These are phyloP conservation scores for Limtongozyma cylindracea DNA, from an alignment of 805 yeast genomes.

Conservation along the genomic window DNA sequence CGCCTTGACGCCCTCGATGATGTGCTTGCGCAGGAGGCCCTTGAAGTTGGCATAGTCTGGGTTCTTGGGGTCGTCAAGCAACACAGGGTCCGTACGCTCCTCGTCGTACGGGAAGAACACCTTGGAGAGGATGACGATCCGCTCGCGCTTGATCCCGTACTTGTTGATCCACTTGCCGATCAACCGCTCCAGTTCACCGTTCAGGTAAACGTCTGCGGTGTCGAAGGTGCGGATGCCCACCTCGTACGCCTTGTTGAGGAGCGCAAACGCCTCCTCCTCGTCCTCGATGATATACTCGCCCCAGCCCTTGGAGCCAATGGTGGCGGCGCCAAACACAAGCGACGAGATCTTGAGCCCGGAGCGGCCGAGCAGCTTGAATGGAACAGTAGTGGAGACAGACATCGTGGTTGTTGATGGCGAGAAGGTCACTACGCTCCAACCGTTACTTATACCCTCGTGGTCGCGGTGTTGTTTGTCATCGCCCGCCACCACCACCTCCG, in stretches of 20 bases:
- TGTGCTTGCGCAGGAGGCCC: constrained; percentile 20
- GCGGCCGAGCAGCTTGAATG: constrained; percentile 14
- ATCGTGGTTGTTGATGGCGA: too few relatives aligned
- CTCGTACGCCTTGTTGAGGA: constrained; percentile 53
- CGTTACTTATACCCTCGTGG: too few relatives aligned
- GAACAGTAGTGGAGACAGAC: too few relatives aligned
- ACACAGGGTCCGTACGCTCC: too few relatives aligned
- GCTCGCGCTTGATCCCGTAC: constrained; percentile 24
- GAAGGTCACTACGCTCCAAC: too few relatives aligned
- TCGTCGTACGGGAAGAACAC: constrained; percentile 1
- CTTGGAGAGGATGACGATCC: constrained; percentile 30
- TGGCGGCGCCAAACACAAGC: constrained; percentile 28
- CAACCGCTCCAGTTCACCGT: constrained; percentile 21
- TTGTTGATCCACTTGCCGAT: constrained; percentile 26
- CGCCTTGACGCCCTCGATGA: constrained; percentile 14
- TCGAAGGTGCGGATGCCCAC: constrained; percentile 20
- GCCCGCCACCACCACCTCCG: too few relatives aligned
- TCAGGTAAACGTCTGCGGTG: constrained; percentile 22
- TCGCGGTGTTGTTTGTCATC: too few relatives aligned
- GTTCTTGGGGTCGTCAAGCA: too few relatives aligned
- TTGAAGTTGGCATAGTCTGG: constrained; percentile 5
- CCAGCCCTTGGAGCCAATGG: constrained; percentile 18
- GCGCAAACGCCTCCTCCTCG: constrained; percentile 45
- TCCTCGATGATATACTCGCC: constrained; percentile 35
- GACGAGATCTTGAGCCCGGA: constrained; percentile 24